Conservation (phyloP, 352 stramenopile species). For the Globisporangium iwayamae region DNA sequence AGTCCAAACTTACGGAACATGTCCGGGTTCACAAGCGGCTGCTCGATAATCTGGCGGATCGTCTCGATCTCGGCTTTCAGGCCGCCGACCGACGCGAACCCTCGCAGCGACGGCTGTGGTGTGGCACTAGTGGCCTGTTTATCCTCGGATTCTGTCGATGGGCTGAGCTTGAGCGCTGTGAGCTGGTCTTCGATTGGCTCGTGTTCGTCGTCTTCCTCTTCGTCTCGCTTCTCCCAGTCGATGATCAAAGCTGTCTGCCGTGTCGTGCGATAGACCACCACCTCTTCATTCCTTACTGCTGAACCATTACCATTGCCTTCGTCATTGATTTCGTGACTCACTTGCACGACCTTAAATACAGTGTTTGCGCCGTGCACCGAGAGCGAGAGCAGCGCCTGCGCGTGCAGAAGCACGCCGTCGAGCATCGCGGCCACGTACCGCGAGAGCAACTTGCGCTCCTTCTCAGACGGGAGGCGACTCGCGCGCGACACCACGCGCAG, state of each 20-base stretch:
- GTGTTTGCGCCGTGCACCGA: slow-evolving; percentile 56
- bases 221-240: slow-evolving; percentile 7
- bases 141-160: background rate
- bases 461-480: slow-evolving; percentile 40
- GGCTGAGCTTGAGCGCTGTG: slow-evolving; percentile 4
- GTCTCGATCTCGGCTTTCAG: slow-evolving; percentile 91
- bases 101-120: slow-evolving; percentile 27
- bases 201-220: background rate
- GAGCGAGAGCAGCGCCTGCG: slow-evolving; percentile 45
- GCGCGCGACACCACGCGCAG: slow-evolving; percentile 39
- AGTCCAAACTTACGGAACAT: slow-evolving; percentile 93
- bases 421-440: slow-evolving; percentile 67
- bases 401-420: slow-evolving; percentile 55
- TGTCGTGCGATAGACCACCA: slow-evolving; percentile 6
- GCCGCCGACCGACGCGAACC: slow-evolving; percentile 80
- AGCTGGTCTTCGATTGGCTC: slow-evolving; percentile 2
- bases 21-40: slow-evolving; percentile 92
- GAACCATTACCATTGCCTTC: background rate
- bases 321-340: slow-evolving; percentile 18
- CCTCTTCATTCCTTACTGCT: background rate
- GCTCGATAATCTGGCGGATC: slow-evolving; percentile 95
- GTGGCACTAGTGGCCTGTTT: background rate
- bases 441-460: slow-evolving; percentile 47
- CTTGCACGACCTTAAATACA: slow-evolving; percentile 39
- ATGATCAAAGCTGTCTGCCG: slow-evolving; percentile 5